Evolutionary conservation across 108 stramenopile species (phyloP).

Genomic region (Nitzschia sp.): DNA sequence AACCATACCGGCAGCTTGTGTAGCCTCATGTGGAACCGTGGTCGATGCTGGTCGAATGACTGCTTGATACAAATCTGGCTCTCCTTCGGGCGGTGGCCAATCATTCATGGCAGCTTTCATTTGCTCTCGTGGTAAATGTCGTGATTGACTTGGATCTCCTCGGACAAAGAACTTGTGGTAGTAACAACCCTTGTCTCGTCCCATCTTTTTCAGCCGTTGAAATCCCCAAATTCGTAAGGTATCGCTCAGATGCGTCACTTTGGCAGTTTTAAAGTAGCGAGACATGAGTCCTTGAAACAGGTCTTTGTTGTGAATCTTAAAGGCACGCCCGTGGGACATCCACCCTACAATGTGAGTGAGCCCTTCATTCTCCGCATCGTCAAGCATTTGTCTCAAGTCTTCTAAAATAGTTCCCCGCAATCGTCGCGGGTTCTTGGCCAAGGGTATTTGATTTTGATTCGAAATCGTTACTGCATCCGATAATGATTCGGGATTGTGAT

Average conservation of each 20-base stretch:
- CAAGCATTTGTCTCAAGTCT: slow-evolving; percentile 47
- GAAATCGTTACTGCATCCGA: neutral
- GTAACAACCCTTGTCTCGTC: slow-evolving; percentile 56
- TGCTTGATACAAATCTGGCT: slow-evolving; percentile 22
- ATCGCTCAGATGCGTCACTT: slow-evolving; percentile 19
- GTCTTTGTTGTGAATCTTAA: slow-evolving; percentile 37
- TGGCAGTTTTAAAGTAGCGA: slow-evolving; percentile 21
- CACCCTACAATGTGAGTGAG: slow-evolving; percentile 31
- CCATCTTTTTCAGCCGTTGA: slow-evolving; percentile 24
- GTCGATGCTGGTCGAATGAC: neutral
- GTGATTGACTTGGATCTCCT: slow-evolving; percentile 33
- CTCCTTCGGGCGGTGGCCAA: slow-evolving; percentile 7
- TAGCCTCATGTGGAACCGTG: neutral
- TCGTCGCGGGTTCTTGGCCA: slow-evolving; percentile 25
- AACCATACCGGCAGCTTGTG: neutral
- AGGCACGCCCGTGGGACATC: slow-evolving; percentile 34
- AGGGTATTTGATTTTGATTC: neutral
- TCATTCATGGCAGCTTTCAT: slow-evolving; percentile 26
- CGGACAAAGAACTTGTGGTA: slow-evolving; percentile 60
- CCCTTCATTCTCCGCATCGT: slow-evolving; percentile 52
- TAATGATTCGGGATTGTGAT: neutral
- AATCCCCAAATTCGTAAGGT: slow-evolving; percentile 34
- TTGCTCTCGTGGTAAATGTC: slow-evolving; percentile 25
- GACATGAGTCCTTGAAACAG: slow-evolving; percentile 21
- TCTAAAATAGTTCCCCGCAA: slow-evolving; percentile 32